Evolutionary conservation across 305 asterid genomes (phyloP).

Genomic region (Fraxinus sp.): DNA sequence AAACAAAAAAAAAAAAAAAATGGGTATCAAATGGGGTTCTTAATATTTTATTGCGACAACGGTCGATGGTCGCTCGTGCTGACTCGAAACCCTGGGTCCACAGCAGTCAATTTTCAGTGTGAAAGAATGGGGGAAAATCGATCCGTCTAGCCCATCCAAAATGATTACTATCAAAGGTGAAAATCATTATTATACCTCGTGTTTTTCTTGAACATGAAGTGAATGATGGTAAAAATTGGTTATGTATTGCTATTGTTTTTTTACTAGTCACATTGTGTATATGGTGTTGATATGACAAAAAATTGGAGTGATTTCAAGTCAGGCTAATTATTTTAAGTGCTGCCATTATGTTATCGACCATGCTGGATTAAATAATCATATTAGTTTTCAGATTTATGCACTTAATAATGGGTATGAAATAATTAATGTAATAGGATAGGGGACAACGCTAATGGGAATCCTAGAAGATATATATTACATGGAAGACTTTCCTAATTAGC

Average conservation of each 20-base stretch:
- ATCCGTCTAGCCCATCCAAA: background rate
- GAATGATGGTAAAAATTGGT: conserved; percentile 3
- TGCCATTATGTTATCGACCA: background rate
- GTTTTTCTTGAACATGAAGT: background rate
- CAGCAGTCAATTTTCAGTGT: background rate
- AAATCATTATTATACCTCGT: background rate
- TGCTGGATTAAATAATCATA: background rate
- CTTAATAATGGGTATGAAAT: background rate
- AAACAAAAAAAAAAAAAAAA: too few species aligned
- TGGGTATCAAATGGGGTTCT: too few species aligned
- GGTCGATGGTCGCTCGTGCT: too few species aligned
- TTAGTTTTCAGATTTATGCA: conserved; percentile 3
- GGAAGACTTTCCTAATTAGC: background rate
- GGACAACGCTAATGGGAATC: background rate
- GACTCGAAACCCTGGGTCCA: too few species aligned
- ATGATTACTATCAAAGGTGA: background rate
- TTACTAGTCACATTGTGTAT: background rate
- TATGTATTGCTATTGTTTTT: background rate
- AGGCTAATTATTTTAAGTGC: background rate
- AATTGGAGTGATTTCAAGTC: conserved; percentile 1
- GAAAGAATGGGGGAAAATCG: background rate
- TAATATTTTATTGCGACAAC: too few species aligned
- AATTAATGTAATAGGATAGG: background rate
- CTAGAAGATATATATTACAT: background rate
- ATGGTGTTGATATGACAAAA: background rate